A percentile compares a stretch with the other conserved stretches of the same genome.
phyloP scores from a whole-genome alignment of 495 filamentous ascomycete genomes.

The Aspergillus baeticus region DNA sequence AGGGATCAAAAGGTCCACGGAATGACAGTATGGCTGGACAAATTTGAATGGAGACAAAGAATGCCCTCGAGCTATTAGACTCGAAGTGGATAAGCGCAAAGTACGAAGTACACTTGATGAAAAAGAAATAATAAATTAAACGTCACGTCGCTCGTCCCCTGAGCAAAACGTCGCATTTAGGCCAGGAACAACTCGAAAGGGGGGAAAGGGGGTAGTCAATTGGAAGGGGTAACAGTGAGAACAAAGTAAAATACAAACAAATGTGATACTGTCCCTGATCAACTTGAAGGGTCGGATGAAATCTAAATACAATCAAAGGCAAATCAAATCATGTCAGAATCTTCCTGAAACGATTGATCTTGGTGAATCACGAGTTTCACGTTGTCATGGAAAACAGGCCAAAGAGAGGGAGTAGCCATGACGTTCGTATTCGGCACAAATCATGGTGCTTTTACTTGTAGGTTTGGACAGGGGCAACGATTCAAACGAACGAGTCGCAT shows the following conservation, averaged over 20 bases:
- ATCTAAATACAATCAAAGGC: not conserved
- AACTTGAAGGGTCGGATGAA: not conserved
- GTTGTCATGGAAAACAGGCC: no score
- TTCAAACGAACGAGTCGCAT: no score
- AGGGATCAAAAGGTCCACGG: slow-evolving; percentile 23
- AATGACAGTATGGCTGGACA: slow-evolving; percentile 7
- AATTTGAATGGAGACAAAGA: slow-evolving; percentile 14
- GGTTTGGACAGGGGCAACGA: no score
- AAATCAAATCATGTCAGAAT: not conserved
- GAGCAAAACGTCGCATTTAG: slow-evolving; percentile 1
- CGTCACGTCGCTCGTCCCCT: not conserved
- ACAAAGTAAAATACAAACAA: slow-evolving; percentile 7
- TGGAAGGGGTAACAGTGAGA: slow-evolving; percentile 5
- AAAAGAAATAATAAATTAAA: slow-evolving; percentile 7
- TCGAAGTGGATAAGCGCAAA: slow-evolving; percentile 15
- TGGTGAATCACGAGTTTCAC: no score
- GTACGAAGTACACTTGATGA: not conserved
- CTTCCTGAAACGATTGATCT: no score
- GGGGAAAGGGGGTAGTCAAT: slow-evolving; percentile 12
- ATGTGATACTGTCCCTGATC: not conserved
- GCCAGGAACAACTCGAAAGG: slow-evolving; percentile 8
- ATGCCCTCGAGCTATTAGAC: not conserved
- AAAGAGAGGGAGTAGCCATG: no score
- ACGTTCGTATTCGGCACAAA: no score
- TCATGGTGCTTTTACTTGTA: no score